Evolutionary conservation across 306 rosid genomes (phyloP).

Genomic region (Quercus suber): DNA sequence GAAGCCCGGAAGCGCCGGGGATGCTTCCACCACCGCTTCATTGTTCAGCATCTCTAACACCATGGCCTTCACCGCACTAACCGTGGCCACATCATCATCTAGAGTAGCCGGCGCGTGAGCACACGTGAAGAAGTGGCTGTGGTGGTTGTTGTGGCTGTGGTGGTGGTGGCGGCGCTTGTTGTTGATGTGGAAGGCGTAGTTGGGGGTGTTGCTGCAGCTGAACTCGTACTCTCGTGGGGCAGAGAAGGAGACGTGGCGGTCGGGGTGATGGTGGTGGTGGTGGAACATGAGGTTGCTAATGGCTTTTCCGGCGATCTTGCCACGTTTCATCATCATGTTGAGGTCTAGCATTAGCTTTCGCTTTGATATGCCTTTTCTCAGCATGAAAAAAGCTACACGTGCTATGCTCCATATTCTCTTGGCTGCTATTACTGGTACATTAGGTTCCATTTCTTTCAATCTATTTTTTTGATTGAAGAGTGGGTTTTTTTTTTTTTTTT

Average conservation of each 20-base stretch:
- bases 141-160: background rate
- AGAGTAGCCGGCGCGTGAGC: constrained; percentile 47
- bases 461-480: background rate
- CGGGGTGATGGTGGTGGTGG: constrained; percentile 30
- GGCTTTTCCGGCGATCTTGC: constrained; percentile 86
- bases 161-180: constrained; percentile 45
- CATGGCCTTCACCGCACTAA: constrained; percentile 42
- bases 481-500: constrained; percentile 21
- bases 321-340: constrained; percentile 71
- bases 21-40: constrained; percentile 31
- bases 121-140: constrained; percentile 38
- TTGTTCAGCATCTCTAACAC: constrained; percentile 48
- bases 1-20: constrained; percentile 57
- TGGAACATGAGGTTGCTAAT: constrained; percentile 62
- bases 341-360: constrained; percentile 58
- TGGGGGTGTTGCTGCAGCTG: constrained; percentile 86
- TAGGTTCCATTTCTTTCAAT: constrained; percentile 41
- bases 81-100: constrained; percentile 48
- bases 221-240: constrained; percentile 53
- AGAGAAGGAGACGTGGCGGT: constrained; percentile 2
- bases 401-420: constrained; percentile 66
- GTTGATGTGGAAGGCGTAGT: constrained; percentile 26
- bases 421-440: constrained; percentile 30
- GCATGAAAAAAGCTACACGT: constrained; percentile 63
- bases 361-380: constrained; percentile 67